These are phyloP conservation scores for Dothistroma pini DNA, from an alignment of 2,329 filamentous ascomycete genomes.

Conservation along the genomic window DNA sequence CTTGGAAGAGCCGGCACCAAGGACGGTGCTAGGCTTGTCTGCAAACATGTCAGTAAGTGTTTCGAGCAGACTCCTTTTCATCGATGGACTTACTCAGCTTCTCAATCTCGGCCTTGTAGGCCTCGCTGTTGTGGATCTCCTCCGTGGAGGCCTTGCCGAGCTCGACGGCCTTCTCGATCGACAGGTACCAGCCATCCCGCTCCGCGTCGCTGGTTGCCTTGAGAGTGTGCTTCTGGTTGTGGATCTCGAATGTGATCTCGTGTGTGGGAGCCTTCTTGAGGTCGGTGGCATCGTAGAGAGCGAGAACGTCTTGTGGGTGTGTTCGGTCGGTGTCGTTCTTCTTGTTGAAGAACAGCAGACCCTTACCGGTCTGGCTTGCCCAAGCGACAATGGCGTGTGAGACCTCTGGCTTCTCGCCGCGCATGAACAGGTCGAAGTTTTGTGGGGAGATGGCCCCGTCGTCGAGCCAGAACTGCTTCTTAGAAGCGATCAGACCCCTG, in stretches of 20 bases:
- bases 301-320: slow-evolving; percentile 72
- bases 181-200: slow-evolving; percentile 87
- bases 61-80: slow-evolving; percentile 31
- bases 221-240: slow-evolving; percentile 90
- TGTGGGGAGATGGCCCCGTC: slow-evolving; percentile 69
- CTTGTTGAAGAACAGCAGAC: slow-evolving; percentile 88
- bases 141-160: slow-evolving; percentile 81
- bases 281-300: slow-evolving; percentile 60
- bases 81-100: slow-evolving; percentile 55
- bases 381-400: slow-evolving; percentile 80
- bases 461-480: slow-evolving; percentile 75
- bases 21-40: slow-evolving; percentile 37
- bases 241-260: slow-evolving; percentile 82
- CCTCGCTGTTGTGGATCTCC: slow-evolving; percentile 70
- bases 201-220: slow-evolving; percentile 72
- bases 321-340: slow-evolving; percentile 71
- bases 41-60: slow-evolving; percentile 8
- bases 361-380: slow-evolving; percentile 92
- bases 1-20: slow-evolving; percentile 31
- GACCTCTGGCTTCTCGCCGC: slow-evolving; percentile 78
- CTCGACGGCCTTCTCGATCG: slow-evolving; percentile 74
- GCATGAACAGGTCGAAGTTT: slow-evolving; percentile 71
- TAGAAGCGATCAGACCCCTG: slow-evolving; percentile 84
- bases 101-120: slow-evolving; percentile 83
- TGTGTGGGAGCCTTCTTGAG: slow-evolving; percentile 69